Conservation (phyloP, 176 grass and related monocot genomes). For the Phyllostachys edulis region DNA sequence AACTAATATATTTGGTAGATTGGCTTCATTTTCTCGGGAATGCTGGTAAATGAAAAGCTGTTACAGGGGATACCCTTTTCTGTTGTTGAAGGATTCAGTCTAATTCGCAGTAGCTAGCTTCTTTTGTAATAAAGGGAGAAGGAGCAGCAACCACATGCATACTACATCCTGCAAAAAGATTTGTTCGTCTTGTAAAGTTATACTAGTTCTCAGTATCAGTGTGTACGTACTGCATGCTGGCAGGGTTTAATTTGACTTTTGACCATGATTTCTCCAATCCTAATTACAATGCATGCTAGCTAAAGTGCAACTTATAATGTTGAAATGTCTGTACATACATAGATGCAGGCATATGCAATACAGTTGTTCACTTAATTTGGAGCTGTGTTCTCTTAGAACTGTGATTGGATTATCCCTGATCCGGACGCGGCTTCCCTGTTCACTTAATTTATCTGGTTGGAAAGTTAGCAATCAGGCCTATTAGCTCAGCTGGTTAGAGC, state of each 20-base stretch:
- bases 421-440: no score
- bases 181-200: neutral
- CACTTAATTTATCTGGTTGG: no score
- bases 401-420: neutral
- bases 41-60: neutral
- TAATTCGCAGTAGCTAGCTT: neutral
- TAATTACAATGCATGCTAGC: neutral
- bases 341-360: neutral
- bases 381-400: neutral
- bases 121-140: neutral
- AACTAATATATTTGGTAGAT: neutral
- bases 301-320: neutral
- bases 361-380: neutral
- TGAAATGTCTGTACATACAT: neutral
- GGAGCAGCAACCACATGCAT: neutral
- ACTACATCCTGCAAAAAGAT: neutral
- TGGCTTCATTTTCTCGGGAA: neutral
- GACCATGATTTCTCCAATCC: neutral
- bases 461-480: constrained; percentile 26
- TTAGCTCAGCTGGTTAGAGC: constrained; percentile 98
- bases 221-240: neutral
- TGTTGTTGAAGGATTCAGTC: neutral
- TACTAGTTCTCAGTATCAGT: neutral
- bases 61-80: neutral
- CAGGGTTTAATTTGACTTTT: neutral